Evolutionary conservation across 129 eudicot species (phyloP).

Genomic region (Pittosporum tobira): DNA sequence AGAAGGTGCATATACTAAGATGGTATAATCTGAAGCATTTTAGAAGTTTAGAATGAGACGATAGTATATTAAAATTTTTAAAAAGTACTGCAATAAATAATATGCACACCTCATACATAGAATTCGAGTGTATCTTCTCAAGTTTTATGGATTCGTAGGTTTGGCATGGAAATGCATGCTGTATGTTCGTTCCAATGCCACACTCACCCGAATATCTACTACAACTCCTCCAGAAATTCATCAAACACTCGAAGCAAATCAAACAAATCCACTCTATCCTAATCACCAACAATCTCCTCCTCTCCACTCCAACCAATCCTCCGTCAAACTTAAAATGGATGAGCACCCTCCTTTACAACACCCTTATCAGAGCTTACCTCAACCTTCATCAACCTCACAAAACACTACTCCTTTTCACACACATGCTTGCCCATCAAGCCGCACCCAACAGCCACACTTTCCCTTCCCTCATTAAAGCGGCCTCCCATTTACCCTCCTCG

Average conservation of each 20-base stretch:
- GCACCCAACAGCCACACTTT: slow-evolving; percentile 62
- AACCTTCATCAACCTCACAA: slow-evolving; percentile 32
- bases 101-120: no score
- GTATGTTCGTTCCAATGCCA: slow-evolving; percentile 15
- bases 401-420: slow-evolving; percentile 36
- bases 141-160: no score
- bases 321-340: slow-evolving; percentile 38
- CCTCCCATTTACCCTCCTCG: slow-evolving; percentile 16
- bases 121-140: no score
- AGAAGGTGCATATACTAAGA: no score
- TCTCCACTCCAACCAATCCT: slow-evolving; percentile 5
- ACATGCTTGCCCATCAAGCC: slow-evolving; percentile 49
- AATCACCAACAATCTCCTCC: slow-evolving; percentile 46
- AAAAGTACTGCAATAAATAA: no score
- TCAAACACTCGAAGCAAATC: slow-evolving; percentile 27
- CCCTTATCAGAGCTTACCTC: slow-evolving; percentile 65
- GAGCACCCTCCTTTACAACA: slow-evolving; percentile 53
- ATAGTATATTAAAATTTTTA: no score
- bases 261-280: slow-evolving; percentile 58
- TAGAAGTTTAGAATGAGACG: no score
- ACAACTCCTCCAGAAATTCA: slow-evolving; percentile 47
- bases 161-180: not conserved
- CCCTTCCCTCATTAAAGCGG: slow-evolving; percentile 62
- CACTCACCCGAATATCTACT: slow-evolving; percentile 41
- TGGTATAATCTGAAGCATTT: no score